Conservation (phyloP, 495 filamentous ascomycete genomes). For the Geoglossum glabrum region DNA sequence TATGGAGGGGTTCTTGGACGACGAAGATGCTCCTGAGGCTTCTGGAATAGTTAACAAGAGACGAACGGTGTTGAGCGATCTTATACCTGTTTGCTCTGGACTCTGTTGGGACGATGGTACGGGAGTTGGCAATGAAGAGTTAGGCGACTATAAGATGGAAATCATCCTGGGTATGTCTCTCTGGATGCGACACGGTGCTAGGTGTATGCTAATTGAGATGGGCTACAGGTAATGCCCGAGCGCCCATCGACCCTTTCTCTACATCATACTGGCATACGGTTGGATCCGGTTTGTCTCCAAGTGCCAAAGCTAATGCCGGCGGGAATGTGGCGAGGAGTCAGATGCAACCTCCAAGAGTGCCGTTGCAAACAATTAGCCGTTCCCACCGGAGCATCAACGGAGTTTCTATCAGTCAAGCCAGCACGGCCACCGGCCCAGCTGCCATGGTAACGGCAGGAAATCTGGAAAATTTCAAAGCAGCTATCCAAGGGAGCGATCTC, state of each 20-base stretch:
- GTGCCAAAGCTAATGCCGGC: background rate
- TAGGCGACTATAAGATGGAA: conserved; percentile 44
- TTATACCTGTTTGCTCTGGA: conserved; percentile 56
- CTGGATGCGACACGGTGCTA: background rate
- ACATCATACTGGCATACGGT: conserved; percentile 51
- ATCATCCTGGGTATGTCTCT: conserved; percentile 41
- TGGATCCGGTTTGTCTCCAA: background rate
- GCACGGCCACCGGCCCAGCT: background rate
- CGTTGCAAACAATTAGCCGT: conserved; percentile 16
- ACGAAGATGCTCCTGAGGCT: conserved; percentile 29
- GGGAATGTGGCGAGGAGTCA: conserved; percentile 5
- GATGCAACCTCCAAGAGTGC: conserved; percentile 20
- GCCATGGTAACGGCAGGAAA: conserved; percentile 15
- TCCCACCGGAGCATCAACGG: conserved; percentile 6
- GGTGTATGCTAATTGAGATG: background rate
- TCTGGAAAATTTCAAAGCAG: conserved; percentile 50
- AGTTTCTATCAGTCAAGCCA: conserved; percentile 7
- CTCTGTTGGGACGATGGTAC: conserved; percentile 58
- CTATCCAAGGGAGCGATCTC: conserved; percentile 46
- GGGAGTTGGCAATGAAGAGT: conserved; percentile 22
- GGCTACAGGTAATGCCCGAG: conserved; percentile 20
- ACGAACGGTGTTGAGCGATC: conserved; percentile 36
- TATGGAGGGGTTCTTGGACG: conserved; percentile 56
- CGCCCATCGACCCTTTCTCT: conserved; percentile 71
- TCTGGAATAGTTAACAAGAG: conserved; percentile 17